Base-by-base conservation (phyloP, 2,329 filamentous ascomycete genomes). In the Nemania diffusa region DNA sequence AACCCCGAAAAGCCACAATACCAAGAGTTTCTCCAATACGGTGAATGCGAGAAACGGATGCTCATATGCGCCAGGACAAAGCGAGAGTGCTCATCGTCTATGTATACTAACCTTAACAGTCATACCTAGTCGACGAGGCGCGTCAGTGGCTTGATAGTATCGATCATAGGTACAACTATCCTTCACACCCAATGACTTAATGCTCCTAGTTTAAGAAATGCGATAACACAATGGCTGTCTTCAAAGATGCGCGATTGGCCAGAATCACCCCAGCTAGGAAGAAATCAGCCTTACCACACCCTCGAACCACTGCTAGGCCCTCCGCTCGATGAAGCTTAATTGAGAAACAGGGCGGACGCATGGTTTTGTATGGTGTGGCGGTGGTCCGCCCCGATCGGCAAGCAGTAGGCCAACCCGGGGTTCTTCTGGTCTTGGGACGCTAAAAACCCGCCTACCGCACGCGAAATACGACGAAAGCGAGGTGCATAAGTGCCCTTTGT, bases 391-490 rank as follows among this genome's bases (percentile, higher is more conserved):
- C 57, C 51, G 52, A 64, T 64, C 61, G 65, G 34, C 61, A 64
- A 22, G 15, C 4, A 15, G 15, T 17, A 20, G 40, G n/a, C n/a
- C 3, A 24, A 27, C 22, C 32, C 32, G 7, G 57, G 53, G 48
- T 26, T 24, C 37, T 50, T 50, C 8, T 6, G 37, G 57, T 44
- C 24, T 57, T 34, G 57, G 26, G 29, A 46, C n/a, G 34, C 51
- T 61, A 52, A 63, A n/a, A n/a, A 17, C 40, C 29, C 17, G 20
- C 24, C 57, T 40, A 55, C 26, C 24, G 40, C 11, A 29, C 20
- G 51, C 55, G 52, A 61, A 69, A 69, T 67, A 67, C 67, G 67
- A 69, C 57, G 67, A 64, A 69, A 42, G 60, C 64, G 67, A 69
- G 57, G 34, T 67, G 67, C 67, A 69, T 67, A 32, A 52, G 34